Conservation (phyloP, 208 protist genomes). For the Entamoeba nuttalli region DNA sequence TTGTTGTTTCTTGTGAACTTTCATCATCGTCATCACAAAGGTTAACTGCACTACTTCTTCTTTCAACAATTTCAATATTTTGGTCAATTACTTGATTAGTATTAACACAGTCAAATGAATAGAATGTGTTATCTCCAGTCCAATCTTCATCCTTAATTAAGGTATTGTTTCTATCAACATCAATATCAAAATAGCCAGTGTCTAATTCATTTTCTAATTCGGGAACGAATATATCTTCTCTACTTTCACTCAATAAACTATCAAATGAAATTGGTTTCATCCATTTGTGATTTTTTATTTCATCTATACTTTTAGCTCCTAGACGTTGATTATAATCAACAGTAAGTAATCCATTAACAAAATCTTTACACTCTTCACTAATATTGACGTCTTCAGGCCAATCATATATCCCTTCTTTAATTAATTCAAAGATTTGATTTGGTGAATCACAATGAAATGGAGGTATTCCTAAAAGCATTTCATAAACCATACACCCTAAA, state of each 20-base stretch:
- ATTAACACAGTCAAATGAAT: too few species aligned
- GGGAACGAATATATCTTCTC: not conserved
- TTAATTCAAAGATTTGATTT: constrained; percentile 66
- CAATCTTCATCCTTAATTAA: too few species aligned
- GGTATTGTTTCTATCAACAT: not conserved
- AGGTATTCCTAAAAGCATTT: constrained; percentile 54
- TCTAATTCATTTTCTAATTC: not conserved
- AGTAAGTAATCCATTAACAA: constrained; percentile 7
- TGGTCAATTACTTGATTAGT: too few species aligned
- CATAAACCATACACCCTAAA: constrained; percentile 74
- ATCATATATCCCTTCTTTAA: constrained; percentile 42
- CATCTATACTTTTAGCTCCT: not conserved
- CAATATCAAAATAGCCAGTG: not conserved
- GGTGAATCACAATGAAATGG: constrained; percentile 61
- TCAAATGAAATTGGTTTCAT: constrained; percentile 75
- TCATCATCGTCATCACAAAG: too few species aligned
- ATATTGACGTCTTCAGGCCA: constrained; percentile 33
- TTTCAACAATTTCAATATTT: too few species aligned
- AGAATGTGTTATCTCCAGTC: too few species aligned
- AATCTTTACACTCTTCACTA: not conserved
- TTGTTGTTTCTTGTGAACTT: too few species aligned
- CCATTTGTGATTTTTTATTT: constrained; percentile 63
- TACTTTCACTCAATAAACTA: constrained; percentile 19
- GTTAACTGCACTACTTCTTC: too few species aligned
- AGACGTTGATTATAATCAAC: not conserved